Conservation (phyloP, 2,329 filamentous ascomycete genomes). For the Microdochium trichocladiopsis region DNA sequence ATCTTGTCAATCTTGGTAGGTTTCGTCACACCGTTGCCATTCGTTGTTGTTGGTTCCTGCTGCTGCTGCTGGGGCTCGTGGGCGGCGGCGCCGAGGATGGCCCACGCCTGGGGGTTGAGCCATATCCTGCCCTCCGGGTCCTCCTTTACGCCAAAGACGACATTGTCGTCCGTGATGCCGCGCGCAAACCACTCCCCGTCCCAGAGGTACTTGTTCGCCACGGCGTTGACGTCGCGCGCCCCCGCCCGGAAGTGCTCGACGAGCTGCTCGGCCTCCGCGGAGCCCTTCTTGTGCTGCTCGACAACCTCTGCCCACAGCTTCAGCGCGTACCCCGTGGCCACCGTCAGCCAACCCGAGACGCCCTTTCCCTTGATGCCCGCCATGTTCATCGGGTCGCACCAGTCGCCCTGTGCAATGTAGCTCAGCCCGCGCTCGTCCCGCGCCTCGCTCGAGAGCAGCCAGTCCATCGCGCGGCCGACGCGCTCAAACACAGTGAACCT, state of each 20-base stretch:
- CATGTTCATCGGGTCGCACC: slow-evolving; percentile 58
- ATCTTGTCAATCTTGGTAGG: slow-evolving; percentile 30
- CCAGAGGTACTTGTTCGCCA: slow-evolving; percentile 46
- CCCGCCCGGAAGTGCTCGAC: slow-evolving; percentile 36
- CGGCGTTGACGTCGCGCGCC: slow-evolving; percentile 38
- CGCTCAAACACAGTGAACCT: slow-evolving; percentile 45
- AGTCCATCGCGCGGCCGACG: slow-evolving; percentile 50
- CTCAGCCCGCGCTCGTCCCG: slow-evolving; percentile 46
- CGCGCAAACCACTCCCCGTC: slow-evolving; percentile 49
- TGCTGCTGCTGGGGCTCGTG: slow-evolving; percentile 12
- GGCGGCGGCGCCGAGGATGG: slow-evolving; percentile 43
- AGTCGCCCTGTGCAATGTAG: slow-evolving; percentile 52
- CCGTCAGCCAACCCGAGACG: slow-evolving; percentile 51
- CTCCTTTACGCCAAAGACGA: slow-evolving; percentile 40
- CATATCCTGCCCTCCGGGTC: slow-evolving; percentile 49
- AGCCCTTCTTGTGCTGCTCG: slow-evolving; percentile 22
- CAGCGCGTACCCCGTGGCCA: slow-evolving; percentile 45
- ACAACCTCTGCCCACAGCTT: slow-evolving; percentile 47
- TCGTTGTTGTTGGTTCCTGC: not conserved
- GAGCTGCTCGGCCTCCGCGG: slow-evolving; percentile 22
- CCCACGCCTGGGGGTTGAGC: slow-evolving; percentile 50
- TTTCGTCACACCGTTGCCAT: not conserved
- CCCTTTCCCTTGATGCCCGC: slow-evolving; percentile 51
- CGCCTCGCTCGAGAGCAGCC: slow-evolving; percentile 33
- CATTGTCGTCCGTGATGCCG: slow-evolving; percentile 49